Evolutionary conservation across 2,329 filamentous ascomycete species (phyloP), one percentile per base, ranked within the genome.

Genomic region (Verticillium isaacii): DNA sequence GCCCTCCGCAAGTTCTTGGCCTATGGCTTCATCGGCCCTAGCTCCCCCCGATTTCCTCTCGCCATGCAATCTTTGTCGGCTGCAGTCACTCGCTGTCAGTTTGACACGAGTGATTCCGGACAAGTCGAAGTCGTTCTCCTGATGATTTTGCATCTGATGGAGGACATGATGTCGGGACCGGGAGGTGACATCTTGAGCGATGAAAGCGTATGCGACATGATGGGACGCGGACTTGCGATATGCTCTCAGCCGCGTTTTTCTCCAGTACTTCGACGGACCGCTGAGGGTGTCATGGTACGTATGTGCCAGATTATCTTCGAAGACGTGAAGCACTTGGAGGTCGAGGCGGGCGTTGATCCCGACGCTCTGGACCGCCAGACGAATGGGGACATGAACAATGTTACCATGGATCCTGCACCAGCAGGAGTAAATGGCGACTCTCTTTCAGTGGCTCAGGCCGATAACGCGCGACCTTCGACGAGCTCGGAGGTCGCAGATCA

Each of bases 241-340:
- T 99, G 95, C 80, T 99, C 94, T 66, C 93, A 98, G 71, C 87
- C 91, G 61, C 87, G 94, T 61, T 88, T 98, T 64, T 97, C 93
- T 11, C 93, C 97, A 69, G 88, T 98, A 4, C 80, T 99, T 60
- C 87, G 94, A 66, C 85, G 93, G 66, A 96, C 93, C 23, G 95
- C 95, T 2, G 95, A 99, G 76, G 95, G 96, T 71, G 90, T 93
- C 60, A 97, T 99, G 93, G 92, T 98, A 56, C 92, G 92, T 67
- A 99, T 99, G 95, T 98, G 95, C 72, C 95, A 99, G 77, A 93
- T 97, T 67, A 97, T 99, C 69, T 99, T 99, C 73, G 91, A 93
- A 74, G 89, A 96, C 63, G 79, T 99, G 59, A 97, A 96, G 74
- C 88, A 93, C 66, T 80, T 98, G 8, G 92, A 96, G 69, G 83